These are phyloP conservation scores for Perilla frutescens DNA, from an alignment of 257 asterid genomes.

Conservation along the genomic window DNA sequence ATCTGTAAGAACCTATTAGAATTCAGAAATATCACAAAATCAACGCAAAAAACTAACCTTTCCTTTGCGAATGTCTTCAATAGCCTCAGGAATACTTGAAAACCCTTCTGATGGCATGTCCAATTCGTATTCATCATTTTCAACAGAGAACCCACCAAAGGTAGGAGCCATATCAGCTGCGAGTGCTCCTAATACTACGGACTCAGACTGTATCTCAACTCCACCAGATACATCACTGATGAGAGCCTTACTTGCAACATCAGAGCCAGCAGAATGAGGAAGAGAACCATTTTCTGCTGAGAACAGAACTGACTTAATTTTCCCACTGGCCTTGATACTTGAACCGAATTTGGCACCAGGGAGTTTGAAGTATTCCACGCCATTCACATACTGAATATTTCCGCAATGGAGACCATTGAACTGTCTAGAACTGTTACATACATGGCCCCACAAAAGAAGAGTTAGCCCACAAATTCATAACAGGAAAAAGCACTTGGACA, in stretches of 20 bases:
- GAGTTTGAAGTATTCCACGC: constrained; percentile 48
- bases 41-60: constrained; percentile 54
- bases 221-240: constrained; percentile 56
- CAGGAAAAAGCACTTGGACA: neutral
- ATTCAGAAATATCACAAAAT: constrained; percentile 19
- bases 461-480: constrained; percentile 19
- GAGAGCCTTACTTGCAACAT: constrained; percentile 42
- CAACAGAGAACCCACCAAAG: constrained; percentile 59
- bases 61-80: constrained; percentile 87
- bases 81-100: constrained; percentile 79
- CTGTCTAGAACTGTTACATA: constrained; percentile 46
- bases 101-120: constrained; percentile 82
- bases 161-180: constrained; percentile 69
- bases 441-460: constrained; percentile 33
- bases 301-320: constrained; percentile 52
- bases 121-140: constrained; percentile 67
- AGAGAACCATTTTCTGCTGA: constrained; percentile 58
- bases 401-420: constrained; percentile 57
- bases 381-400: constrained; percentile 45
- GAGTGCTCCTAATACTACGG: constrained; percentile 62
- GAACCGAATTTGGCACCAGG: constrained; percentile 47
- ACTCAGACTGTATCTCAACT: constrained; percentile 62
- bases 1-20: constrained; percentile 20
- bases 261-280: constrained; percentile 42
- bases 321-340: constrained; percentile 47